A percentile compares a stretch with the other conserved stretches of the same genome.
Evolutionary conservation across 139 green algal species (phyloP).

Genomic region (Micractinium conductrix): DNA sequence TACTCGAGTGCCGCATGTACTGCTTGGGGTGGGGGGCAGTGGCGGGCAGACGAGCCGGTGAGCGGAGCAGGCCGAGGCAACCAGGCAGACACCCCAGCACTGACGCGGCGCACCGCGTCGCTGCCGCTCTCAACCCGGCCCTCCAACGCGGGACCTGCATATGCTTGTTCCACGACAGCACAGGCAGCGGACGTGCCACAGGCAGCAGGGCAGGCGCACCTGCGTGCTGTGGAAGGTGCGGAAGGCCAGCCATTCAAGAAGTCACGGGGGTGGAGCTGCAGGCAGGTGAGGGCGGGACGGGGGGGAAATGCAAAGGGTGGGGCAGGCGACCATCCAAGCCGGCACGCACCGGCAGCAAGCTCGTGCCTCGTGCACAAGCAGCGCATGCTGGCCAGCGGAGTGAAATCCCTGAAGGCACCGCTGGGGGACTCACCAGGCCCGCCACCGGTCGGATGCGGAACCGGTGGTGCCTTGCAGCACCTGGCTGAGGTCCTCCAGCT

Average conservation of each 20-base stretch:
- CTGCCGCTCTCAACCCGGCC: too few species aligned
- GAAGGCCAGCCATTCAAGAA: conserved; percentile 96
- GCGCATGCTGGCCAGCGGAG: not conserved
- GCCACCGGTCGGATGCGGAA: conserved; percentile 85
- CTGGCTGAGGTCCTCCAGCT: conserved; percentile 79
- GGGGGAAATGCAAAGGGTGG: not conserved
- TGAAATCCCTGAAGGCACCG: not conserved
- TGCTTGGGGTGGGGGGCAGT: conserved; percentile 38
- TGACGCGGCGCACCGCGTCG: too few species aligned
- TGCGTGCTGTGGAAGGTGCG: conserved; percentile 80
- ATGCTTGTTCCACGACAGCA: too few species aligned
- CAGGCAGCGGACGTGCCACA: too few species aligned
- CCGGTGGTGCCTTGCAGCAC: conserved; percentile 67
- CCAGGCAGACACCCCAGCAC: too few species aligned
- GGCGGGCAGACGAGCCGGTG: not conserved
- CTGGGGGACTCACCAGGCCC: conserved; percentile 57
- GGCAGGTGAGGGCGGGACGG: not conserved
- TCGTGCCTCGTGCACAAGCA: not conserved
- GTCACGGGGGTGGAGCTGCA: conserved; percentile 89
- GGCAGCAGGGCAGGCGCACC: too few species aligned
- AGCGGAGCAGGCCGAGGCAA: too few species aligned
- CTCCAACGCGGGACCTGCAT: too few species aligned
- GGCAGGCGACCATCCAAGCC: not conserved
- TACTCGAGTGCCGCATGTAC: conserved; percentile 82
- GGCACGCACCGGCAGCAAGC: not conserved